Evolutionary conservation across 148 eudicot genomes (phyloP), one percentile per base, ranked within the genome.

Genomic region (Chenopodium formosanum): DNA sequence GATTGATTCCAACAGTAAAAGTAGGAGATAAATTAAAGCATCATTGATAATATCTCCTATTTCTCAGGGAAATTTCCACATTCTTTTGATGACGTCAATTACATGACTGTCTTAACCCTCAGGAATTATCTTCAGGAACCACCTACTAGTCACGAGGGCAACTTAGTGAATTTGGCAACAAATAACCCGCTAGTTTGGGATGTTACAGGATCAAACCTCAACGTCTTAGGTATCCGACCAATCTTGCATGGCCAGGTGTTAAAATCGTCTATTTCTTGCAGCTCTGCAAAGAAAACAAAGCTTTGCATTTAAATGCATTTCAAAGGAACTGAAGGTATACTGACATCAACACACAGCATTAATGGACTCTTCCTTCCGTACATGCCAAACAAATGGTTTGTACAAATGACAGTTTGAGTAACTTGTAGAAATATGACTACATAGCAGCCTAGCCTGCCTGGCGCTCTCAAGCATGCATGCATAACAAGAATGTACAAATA

Each of bases 141-240:
- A 22, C 64, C 52, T 25, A 25, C 25, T 25, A 71, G 5, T 66
- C 74, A 80, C 52, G 48, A 62, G 37, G 63, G 66, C 73, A 83
- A 70, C 88, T 91, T 92, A 32, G 88, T 86, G 78, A 93, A 89
- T 88, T 91, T 93, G 74, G 93, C 92, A 46, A 93, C 88, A 81
- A 93, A 93, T 65, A 92, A 87, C 12, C 97, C 94, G 77, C 97
- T 91, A 64, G 92, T 91, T 82, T 79, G 85, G 81, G 98, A 97
- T 67, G 93, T 84, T 75, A 89, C 62, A 17, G 99, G 99, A 90
- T 97, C 97, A 90, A 97, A 96, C 17, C 99, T 89, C 80, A 96
- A 81, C 32, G 99, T 90, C 70, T 90, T 94, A 50, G 90, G 88
- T 85, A 94, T 52, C 63, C 87, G 76, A 37, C 94, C 97, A 75